Percentiles rank a stretch among this genome's conserved stretches.
Evolutionary conservation across 495 filamentous ascomycete species (phyloP).

Genomic region (Penicillium pulvis): DNA sequence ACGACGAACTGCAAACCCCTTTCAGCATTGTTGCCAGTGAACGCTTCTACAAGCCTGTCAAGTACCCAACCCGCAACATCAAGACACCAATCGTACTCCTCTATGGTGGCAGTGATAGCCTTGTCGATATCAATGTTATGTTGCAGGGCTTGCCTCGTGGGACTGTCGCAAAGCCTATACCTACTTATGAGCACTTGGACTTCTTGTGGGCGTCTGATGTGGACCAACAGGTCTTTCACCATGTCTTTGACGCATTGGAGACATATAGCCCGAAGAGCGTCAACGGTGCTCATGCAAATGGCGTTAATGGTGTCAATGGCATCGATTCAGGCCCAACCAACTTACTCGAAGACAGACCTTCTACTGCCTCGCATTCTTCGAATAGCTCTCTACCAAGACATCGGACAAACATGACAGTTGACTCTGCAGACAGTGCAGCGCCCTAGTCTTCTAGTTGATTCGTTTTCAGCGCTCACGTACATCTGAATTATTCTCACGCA

Average conservation of each 20-base stretch:
- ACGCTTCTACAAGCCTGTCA: slow-evolving; percentile 85
- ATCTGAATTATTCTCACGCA: neutral
- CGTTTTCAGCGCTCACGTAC: neutral
- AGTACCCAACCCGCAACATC: slow-evolving; percentile 95
- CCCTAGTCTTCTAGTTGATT: neutral
- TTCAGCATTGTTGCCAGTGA: slow-evolving; percentile 58
- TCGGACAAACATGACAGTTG: neutral
- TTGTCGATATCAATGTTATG: slow-evolving; percentile 96
- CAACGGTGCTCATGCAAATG: slow-evolving; percentile 1
- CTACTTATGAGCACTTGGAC: slow-evolving; percentile 94
- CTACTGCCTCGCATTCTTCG: slow-evolving; percentile 5
- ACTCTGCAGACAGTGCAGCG: neutral
- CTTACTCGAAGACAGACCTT: slow-evolving; percentile 19
- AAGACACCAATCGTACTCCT: slow-evolving; percentile 91
- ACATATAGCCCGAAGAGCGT: slow-evolving; percentile 43
- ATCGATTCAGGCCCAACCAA: slow-evolving; percentile 2
- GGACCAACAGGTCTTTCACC: slow-evolving; percentile 78
- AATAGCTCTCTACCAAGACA: slow-evolving; percentile 13
- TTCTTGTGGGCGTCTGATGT: slow-evolving; percentile 95
- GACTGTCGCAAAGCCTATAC: slow-evolving; percentile 80
- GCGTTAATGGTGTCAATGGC: neutral
- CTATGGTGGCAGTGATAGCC: slow-evolving; percentile 89
- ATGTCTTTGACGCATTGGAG: slow-evolving; percentile 86
- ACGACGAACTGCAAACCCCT: slow-evolving; percentile 80
- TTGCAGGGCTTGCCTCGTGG: slow-evolving; percentile 79